Percentiles rank a stretch among this genome's conserved stretches.
Evolutionary conservation across 345 rosid genomes (phyloP).

Genomic region (Corchorus olitorius): DNA sequence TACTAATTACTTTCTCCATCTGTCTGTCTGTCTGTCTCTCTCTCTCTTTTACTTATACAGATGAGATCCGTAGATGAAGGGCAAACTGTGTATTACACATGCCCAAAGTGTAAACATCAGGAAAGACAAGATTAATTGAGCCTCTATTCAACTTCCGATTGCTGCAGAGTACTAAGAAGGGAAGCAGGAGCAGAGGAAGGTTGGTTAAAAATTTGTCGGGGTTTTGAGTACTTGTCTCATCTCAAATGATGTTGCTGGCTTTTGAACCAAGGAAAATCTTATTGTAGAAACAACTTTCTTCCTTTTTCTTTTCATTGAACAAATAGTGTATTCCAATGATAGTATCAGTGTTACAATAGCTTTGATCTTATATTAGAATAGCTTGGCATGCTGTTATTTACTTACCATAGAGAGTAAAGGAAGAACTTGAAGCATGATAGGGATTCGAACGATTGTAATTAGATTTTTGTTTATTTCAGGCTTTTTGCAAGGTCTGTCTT

Average conservation of each 20-base stretch:
- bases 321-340: neutral
- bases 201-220: no score
- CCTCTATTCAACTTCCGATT: neutral
- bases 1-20: neutral
- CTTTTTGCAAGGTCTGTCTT: no score
- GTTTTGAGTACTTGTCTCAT: no score
- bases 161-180: neutral
- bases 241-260: no score
- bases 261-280: no score
- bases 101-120: constrained; percentile 35
- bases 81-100: constrained; percentile 36
- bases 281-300: neutral
- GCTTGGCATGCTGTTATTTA: no score
- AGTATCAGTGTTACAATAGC: neutral
- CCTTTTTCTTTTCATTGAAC: neutral
- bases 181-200: neutral
- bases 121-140: constrained; percentile 20
- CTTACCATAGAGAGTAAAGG: no score
- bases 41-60: constrained; percentile 23
- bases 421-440: no score
- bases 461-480: no score
- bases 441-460: no score
- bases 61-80: constrained; percentile 61
- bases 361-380: no score
- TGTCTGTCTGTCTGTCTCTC: neutral